These are phyloP conservation scores for Xeromyces bisporus DNA, from an alignment of 495 filamentous ascomycete genomes.

Conservation along the genomic window DNA sequence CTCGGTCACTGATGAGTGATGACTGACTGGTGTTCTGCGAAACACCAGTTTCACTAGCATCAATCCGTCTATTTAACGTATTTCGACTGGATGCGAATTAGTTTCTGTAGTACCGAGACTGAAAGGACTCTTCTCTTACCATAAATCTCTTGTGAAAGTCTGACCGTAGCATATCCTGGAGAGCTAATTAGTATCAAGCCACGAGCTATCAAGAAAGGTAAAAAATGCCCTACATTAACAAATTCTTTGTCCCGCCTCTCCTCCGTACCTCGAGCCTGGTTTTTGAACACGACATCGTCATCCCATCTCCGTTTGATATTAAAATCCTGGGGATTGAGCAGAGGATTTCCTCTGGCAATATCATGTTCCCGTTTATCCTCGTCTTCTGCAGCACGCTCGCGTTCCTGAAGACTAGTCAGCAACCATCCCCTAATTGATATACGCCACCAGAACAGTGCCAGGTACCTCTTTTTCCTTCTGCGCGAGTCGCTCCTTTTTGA, in stretches of 20 bases:
- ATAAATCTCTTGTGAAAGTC: constrained; percentile 98
- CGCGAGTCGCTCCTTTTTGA: constrained; percentile 76
- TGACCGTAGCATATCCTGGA: constrained; percentile 71
- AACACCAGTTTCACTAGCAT: no score
- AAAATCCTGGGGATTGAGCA: constrained; percentile 53
- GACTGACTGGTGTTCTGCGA: no score
- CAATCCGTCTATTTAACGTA: no score
- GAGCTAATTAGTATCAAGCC: constrained; percentile 8
- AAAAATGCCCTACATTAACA: constrained; percentile 54
- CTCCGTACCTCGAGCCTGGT: constrained; percentile 89
- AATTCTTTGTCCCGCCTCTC: constrained; percentile 91
- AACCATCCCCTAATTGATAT: neutral
- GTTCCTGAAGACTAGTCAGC: constrained; percentile 32
- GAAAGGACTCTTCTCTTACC: constrained; percentile 36
- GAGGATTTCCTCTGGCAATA: constrained; percentile 82
- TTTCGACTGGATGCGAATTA: no score
- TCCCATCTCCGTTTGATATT: constrained; percentile 57
- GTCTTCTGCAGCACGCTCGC: constrained; percentile 57
- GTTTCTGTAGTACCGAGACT: no score
- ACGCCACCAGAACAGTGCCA: constrained; percentile 1
- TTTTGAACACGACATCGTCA: constrained; percentile 99
- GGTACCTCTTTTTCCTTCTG: constrained; percentile 65
- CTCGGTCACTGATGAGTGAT: no score
- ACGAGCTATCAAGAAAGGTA: no score
- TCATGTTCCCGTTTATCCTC: constrained; percentile 70